Evolutionary conservation across 176 grass and related monocot species (phyloP), one percentile per base, ranked within the genome.

Genomic region (Carex myosuroides): DNA sequence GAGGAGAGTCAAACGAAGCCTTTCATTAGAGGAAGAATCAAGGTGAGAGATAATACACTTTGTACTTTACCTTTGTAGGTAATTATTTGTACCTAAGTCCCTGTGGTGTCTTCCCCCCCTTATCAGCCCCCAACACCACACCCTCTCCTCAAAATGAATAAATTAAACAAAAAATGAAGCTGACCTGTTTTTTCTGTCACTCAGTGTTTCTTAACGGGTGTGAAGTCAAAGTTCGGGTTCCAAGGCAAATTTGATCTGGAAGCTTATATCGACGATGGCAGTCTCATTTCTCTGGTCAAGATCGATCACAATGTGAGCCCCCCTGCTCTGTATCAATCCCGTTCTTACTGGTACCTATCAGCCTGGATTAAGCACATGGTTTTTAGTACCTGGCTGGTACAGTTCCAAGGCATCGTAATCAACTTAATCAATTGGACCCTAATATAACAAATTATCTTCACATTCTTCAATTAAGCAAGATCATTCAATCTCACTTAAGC

Each of bases 231-330:
- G 53, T 94, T 81, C 71, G 91, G 60, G 83, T 35, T 71, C 55
- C 14, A 85, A 66, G 87, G 64, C 2, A 79, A 84, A 79, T 98
- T 90, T 61, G 91, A 98, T 55, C 95, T 98, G 64, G 29, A 76
- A 62, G 89, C 91, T 53, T 93, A 88, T 60, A 86, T 98, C 21
- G 95, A 94, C 87, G 95, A 98, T 86, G 92, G 95, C 13, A 98
- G 95, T 86, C 90, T 87, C 48, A 98, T 98, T 89, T 93, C 90
- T 60, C 88, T 88, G 84, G 86, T 94, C 79, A 61, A 83, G 70
- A 64, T 98, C 86, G 90, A 94, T 79, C 14, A 72, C 87, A 74
- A 84, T 84, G 95, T 97, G 30, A 91, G 92, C 83, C 61, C 55
- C 79, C 79, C 70, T 4, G 18, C 11, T 85, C 83, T 37, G 12